Percentiles rank a stretch among this genome's conserved stretches.
Evolutionary conservation across 768 basidiomycete species (phyloP).

Genomic region (Russula griseocarnosa): DNA sequence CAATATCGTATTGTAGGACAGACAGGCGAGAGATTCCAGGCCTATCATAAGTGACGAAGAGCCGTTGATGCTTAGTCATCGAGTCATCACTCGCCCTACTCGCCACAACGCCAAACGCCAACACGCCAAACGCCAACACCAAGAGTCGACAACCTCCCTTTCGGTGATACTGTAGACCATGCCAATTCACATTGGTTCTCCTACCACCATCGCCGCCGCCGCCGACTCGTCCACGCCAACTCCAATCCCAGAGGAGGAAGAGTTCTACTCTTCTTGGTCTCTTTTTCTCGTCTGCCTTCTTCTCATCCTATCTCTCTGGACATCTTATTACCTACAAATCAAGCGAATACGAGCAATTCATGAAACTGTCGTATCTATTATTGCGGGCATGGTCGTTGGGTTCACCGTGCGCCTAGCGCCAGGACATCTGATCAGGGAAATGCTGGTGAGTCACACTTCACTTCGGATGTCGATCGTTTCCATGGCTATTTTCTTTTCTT

Average conservation of each 20-base stretch:
- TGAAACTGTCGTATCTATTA: conserved; percentile 92
- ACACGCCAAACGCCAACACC: background rate
- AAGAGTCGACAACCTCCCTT: background rate
- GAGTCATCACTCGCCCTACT: background rate
- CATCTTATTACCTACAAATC: conserved; percentile 96
- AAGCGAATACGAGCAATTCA: conserved; percentile 93
- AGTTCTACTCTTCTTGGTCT: conserved; percentile 92
- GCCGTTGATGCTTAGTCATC: background rate
- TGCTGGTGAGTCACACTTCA: conserved; percentile 69
- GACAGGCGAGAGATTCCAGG: too few relatives aligned
- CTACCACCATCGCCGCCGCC: conserved; percentile 15
- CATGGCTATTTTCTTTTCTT: too few relatives aligned
- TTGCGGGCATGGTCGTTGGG: conserved; percentile 95
- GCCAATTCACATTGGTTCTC: conserved; percentile 21
- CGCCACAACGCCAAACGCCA: too few relatives aligned
- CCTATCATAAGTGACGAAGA: too few relatives aligned
- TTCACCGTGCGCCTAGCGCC: conserved; percentile 85
- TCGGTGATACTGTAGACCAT: conserved; percentile 5
- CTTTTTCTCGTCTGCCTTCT: conserved; percentile 88
- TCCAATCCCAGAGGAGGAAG: conserved; percentile 59
- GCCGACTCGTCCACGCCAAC: conserved; percentile 16
- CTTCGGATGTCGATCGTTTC: background rate
- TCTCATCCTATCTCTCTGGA: conserved; percentile 90
- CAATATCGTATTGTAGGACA: too few relatives aligned
- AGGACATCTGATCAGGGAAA: conserved; percentile 91